Evolutionary conservation across 108 stramenopile genomes (phyloP), one percentile per base, ranked within the genome.

Genomic region (Poteriospumella lacustris): DNA sequence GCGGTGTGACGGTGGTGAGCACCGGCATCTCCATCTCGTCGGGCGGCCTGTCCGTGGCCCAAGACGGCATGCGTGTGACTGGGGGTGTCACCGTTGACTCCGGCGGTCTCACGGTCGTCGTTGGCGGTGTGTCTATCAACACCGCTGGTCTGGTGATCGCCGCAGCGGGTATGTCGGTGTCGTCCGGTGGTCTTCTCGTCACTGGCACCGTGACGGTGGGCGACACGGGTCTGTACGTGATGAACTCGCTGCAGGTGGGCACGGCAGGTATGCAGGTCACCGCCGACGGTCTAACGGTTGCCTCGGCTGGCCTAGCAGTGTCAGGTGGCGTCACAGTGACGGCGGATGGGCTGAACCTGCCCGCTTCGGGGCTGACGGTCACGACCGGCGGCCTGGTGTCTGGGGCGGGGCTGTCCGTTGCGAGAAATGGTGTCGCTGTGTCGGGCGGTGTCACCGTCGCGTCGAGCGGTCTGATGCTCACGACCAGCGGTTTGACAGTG

Each of bases 151-250:
- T 67, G 19, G 36, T 67, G 9, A 24, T 56, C 24, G 9, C 40
- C 31, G 64, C 64, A 15, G 64, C 39, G 12, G 12, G 19, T 67
- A 12, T 67, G 31, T 15, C 64, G 9, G 64, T 41, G 12, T 12
- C 9, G 12, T 12, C 12, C 19, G 64, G 12, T 9, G 64, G 64
- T 15, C 9, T 67, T 33, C 15, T 67, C 40, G 64, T 67, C 31
- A 67, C 36, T 40, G 64, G 64, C 19, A 19, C 12, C 9, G 64
- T 19, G 64, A 67, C 64, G 36, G 40, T 67, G 64, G 64, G 64
- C 15, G 64, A 15, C 9, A 31, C 64, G 9, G 64, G 64, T 67
- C 12, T 9, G 15, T 41, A 31, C 12, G 19, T 19, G 64, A 41
- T 67, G 9, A 19, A 40, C 19, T 67, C 64, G 19, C 12, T 9